A percentile compares a stretch with the other conserved stretches of the same genome.
Evolutionary conservation across 805 yeast genomes (phyloP).

Genomic region (Starmera quercuum): DNA sequence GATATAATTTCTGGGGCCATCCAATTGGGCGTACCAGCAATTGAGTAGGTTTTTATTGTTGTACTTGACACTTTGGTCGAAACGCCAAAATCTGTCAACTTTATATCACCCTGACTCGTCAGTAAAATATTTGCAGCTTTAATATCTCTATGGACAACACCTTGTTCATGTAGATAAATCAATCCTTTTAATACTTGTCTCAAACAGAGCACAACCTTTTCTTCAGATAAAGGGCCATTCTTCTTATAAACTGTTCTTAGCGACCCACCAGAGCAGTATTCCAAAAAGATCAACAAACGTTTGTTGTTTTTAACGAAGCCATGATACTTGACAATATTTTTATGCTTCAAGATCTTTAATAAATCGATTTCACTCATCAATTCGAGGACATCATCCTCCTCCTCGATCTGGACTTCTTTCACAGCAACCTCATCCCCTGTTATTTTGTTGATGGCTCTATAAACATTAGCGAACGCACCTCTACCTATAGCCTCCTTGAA

Average conservation of each 20-base stretch:
- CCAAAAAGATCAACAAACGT: constrained; percentile 68
- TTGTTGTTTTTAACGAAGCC: constrained; percentile 76
- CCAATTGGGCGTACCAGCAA: constrained; percentile 93
- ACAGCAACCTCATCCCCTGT: constrained; percentile 72
- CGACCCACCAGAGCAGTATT: constrained; percentile 64
- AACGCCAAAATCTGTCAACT: constrained; percentile 69
- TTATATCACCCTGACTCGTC: constrained; percentile 58
- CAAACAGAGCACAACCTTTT: constrained; percentile 51
- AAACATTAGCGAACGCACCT: constrained; percentile 91
- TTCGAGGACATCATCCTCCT: constrained; percentile 58
- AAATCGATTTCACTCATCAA: constrained; percentile 60
- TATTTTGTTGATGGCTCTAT: constrained; percentile 57
- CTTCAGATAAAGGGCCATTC: constrained; percentile 47
- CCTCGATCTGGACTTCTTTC: constrained; percentile 67
- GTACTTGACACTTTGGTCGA: constrained; percentile 58
- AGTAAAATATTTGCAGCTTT: constrained; percentile 73
- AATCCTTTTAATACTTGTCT: constrained; percentile 65
- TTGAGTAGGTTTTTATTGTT: constrained; percentile 44
- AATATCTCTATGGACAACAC: constrained; percentile 66
- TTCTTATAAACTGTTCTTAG: constrained; percentile 35
- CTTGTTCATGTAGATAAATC: constrained; percentile 54
- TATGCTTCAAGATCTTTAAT: constrained; percentile 72
- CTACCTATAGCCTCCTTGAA: constrained; percentile 65
- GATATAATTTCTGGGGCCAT: constrained; percentile 96
- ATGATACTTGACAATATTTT: constrained; percentile 83